Base-by-base conservation (phyloP, 2,329 filamentous ascomycete species). In the Ceratocystis alfenasii region DNA sequence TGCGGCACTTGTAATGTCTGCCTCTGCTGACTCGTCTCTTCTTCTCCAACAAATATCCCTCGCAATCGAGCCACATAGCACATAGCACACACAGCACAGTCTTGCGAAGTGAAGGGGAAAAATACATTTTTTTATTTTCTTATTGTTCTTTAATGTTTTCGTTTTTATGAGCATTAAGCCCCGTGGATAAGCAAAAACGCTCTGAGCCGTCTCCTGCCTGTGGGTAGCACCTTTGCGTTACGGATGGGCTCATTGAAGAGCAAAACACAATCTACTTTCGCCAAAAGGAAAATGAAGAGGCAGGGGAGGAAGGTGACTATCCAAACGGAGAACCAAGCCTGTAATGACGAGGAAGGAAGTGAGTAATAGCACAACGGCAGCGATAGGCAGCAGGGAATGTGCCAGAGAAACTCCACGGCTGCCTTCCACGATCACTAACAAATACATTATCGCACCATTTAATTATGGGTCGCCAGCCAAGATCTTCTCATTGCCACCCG, bases 171-270 rank as follows among this genome's bases (percentile, higher is more conserved):
- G 15, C 7, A 50, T n/a, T 3, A 53, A 20, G 22, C 22, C 48
- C 48, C 17, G 2, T 2, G 17, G n/a, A 25, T 3, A 20, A 22
- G 10, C 15, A 36, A 59, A 59, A 59, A 33, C 55, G 55, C 55
- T 59, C 55, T 59, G 55, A 8, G 55, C 55, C 20, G 25, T 59
- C 28, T 59, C 55, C 28, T 17, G 3, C 55, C 55, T 59, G 55
- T 59, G 55, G 30, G 55, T 59, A 30, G 55, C 33, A 36, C 55
- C 55, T 59, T 59, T 59, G 28, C 28, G 33, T 59, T 28, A 28
- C 17, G 48, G 20, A 1, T 53, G 48, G 48, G 22, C 48, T 53
- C 25, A 53, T 28, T 15, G 25, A 53, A 28, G 28, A 36, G 55
- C 12, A 8, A 17, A 30, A 7, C 28, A 59, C 20, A 10, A 33